phyloP scores from a whole-genome alignment of 805 yeast species.

The Candida peoriensis region DNA sequence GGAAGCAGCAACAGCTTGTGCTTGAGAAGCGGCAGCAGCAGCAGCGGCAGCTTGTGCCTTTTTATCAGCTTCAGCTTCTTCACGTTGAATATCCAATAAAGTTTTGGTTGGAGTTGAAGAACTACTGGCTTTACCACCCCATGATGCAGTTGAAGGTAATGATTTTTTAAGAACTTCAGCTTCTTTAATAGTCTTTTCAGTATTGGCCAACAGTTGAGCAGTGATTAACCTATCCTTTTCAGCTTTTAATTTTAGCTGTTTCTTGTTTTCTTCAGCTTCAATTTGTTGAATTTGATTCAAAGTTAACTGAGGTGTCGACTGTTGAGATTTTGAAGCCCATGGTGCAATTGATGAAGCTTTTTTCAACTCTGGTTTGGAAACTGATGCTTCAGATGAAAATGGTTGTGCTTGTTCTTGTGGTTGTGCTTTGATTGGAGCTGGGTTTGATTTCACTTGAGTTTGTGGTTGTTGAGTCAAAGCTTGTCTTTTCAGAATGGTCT shows the following conservation, averaged over 20 bases:
- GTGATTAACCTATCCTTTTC: slow-evolving; percentile 18
- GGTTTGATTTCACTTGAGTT: background rate
- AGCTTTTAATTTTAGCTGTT: slow-evolving; percentile 32
- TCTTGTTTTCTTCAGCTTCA: slow-evolving; percentile 42
- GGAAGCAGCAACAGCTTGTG: slow-evolving; percentile 2
- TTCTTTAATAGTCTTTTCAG: slow-evolving; percentile 14
- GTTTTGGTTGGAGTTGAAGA: slow-evolving; percentile 38
- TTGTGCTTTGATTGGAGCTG: slow-evolving; percentile 1
- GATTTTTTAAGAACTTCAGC: slow-evolving; percentile 17
- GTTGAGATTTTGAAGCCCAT: slow-evolving; percentile 40
- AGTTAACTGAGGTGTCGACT: slow-evolving; percentile 35
- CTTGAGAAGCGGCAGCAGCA: slow-evolving; percentile 19
- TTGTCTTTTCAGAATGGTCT: background rate
- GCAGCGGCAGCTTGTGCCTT: slow-evolving; percentile 11
- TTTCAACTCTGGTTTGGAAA: slow-evolving; percentile 1
- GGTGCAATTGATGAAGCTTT: slow-evolving; percentile 35
- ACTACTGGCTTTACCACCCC: slow-evolving; percentile 33
- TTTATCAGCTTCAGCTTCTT: slow-evolving; percentile 39
- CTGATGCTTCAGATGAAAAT: background rate
- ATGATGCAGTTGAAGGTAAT: slow-evolving; percentile 31
- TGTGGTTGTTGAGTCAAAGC: slow-evolving; percentile 5
- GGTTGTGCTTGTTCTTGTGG: slow-evolving; percentile 2
- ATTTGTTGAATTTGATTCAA: slow-evolving; percentile 45
- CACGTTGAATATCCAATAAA: slow-evolving; percentile 57
- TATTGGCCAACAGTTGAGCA: slow-evolving; percentile 16